Conservation (phyloP, 495 filamentous ascomycete species). For the Daldinia childiae region DNA sequence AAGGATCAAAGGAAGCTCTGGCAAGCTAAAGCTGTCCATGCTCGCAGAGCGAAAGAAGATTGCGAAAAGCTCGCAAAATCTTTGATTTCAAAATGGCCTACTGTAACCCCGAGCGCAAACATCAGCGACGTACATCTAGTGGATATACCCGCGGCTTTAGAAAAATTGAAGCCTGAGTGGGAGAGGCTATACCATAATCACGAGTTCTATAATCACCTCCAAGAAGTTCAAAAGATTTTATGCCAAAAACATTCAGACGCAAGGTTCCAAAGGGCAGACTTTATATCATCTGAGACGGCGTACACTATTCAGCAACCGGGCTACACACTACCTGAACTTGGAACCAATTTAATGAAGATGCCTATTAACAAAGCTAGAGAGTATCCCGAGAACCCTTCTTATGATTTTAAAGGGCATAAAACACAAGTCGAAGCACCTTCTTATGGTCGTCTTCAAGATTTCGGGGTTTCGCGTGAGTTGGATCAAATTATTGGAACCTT, state of each 20-base stretch:
- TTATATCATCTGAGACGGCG: slow-evolving; percentile 10
- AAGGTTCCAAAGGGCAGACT: slow-evolving; percentile 16
- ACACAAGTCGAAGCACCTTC: background rate
- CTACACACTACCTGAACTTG: slow-evolving; percentile 17
- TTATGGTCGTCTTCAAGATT: background rate
- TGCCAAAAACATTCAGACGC: slow-evolving; percentile 31
- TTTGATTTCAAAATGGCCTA: slow-evolving; percentile 51
- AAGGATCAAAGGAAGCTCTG: slow-evolving; percentile 40
- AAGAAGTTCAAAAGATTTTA: slow-evolving; percentile 53
- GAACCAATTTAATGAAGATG: slow-evolving; percentile 16
- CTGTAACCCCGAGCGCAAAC: slow-evolving; percentile 19
- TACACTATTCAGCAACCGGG: slow-evolving; percentile 13
- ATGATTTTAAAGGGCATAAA: background rate
- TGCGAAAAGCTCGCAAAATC: slow-evolving; percentile 43
- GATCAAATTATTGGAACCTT: slow-evolving; percentile 21
- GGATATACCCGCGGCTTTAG: slow-evolving; percentile 50
- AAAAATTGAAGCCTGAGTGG: slow-evolving; percentile 59
- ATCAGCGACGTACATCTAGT: slow-evolving; percentile 34
- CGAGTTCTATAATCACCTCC: slow-evolving; percentile 56
- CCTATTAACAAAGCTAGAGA: background rate
- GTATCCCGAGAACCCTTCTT: background rate
- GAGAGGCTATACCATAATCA: slow-evolving; percentile 55
- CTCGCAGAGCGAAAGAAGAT: slow-evolving; percentile 39
- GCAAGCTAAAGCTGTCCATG: slow-evolving; percentile 33
- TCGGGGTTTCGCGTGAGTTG: slow-evolving; percentile 8